Base-by-base conservation (phyloP, 208 protist genomes). In the Angomonas deanei region DNA sequence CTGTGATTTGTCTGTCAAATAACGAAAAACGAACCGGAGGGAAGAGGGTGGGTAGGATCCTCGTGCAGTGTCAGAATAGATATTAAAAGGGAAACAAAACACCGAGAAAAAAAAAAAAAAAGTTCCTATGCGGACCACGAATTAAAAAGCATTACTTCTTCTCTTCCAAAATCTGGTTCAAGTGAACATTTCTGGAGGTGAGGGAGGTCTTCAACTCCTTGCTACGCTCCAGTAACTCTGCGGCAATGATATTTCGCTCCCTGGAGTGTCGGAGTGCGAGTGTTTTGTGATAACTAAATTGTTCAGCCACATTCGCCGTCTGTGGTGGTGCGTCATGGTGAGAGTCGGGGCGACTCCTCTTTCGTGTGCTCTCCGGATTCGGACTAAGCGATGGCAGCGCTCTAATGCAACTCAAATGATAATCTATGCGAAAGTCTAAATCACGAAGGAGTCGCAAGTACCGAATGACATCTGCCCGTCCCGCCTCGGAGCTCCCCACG, bases 401-500 rank as follows among this genome's bases (percentile, higher is more conserved):
- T 39, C 72, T 64, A 2, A 93, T 70, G 27, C 62, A 56, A 2
- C 58, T n/a, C 32, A 90, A 69, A 46, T 80, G 72, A 57, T 79
- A 71, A 24, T 84, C 72, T 0, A 94, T 84, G 26, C 70, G 64
- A 36, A 69, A 73, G 49, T 94, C 87, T 54, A 91, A 52, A 24
- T 81, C 68, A 8, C 84, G 70, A 3, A 91, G 61, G 47, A 75
- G 83, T 34, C 81, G 72, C 36, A 94, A 63, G 59, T 83, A 84
- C 42, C 82, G 82, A 61, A 76, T 76, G 4, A 85, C 70, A 33
- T 91, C 81, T 0, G 72, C 79, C 1, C 85, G 71, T 26, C 64
- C 68, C 13, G 65, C 72, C 42, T 94, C 80, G 3, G 83, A 81
- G 48, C 74, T 83, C 10, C 73, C 80, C 4, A 91, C 69, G 64